Evolutionary conservation across 1,284 basidiomycete genomes (phyloP).

Genomic region (Hymenochaete sp.): DNA sequence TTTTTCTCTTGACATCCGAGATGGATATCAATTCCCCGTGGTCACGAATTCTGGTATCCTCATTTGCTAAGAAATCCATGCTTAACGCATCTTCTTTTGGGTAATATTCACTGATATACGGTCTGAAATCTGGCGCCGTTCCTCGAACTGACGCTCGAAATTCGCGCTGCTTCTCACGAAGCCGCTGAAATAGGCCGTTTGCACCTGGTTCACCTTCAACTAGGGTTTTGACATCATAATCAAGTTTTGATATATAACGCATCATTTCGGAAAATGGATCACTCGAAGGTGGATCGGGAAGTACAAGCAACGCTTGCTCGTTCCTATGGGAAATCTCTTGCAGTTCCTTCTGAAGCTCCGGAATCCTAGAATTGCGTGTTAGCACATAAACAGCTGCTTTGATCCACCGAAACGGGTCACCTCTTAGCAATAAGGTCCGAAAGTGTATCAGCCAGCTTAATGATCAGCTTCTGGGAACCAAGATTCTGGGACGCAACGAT

Average conservation of each 20-base stretch:
- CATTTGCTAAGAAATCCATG: too few species aligned
- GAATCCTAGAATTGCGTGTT: slow-evolving; percentile 38
- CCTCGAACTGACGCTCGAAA: slow-evolving; percentile 41
- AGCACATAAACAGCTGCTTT: not conserved
- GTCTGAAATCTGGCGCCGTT: slow-evolving; percentile 44
- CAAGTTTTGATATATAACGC: slow-evolving; percentile 38
- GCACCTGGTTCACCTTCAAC: slow-evolving; percentile 43
- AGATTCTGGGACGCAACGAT: slow-evolving; percentile 41
- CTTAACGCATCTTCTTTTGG: too few species aligned
- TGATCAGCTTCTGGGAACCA: slow-evolving; percentile 46
- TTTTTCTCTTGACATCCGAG: too few species aligned
- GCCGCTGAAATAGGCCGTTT: slow-evolving; percentile 44
- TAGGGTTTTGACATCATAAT: slow-evolving; percentile 35
- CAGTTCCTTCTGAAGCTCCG: slow-evolving; percentile 47
- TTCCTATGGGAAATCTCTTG: slow-evolving; percentile 36
- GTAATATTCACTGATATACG: slow-evolving; percentile 21
- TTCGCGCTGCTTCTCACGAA: slow-evolving; percentile 38
- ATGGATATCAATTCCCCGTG: too few species aligned
- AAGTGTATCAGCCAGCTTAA: slow-evolving; percentile 44
- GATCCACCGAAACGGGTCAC: slow-evolving; percentile 25
- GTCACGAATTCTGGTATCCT: too few species aligned
- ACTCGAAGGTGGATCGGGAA: slow-evolving; percentile 45
- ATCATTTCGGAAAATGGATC: slow-evolving; percentile 51
- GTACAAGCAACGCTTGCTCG: slow-evolving; percentile 26
- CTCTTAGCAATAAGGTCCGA: slow-evolving; percentile 50